Conservation (phyloP, 495 filamentous ascomycete genomes). For the Lindgomyces ingoldianus region DNA sequence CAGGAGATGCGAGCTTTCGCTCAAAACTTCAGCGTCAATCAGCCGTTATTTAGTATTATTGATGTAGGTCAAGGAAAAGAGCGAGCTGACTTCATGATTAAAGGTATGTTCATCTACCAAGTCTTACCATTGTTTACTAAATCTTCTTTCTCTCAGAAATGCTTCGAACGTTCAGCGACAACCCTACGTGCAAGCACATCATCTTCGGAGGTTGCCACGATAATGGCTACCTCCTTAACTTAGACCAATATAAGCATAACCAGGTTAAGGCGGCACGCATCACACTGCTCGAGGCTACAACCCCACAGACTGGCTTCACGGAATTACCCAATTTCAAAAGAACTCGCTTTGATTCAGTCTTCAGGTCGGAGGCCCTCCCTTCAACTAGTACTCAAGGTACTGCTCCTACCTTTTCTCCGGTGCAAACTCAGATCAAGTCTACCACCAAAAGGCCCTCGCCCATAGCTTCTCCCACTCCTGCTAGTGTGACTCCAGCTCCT, state of each 20-base stretch:
- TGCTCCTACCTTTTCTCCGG: not conserved
- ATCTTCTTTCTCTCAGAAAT: slow-evolving; percentile 32
- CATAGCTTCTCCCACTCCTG: not conserved
- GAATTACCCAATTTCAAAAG: slow-evolving; percentile 39
- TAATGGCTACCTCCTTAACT: slow-evolving; percentile 45
- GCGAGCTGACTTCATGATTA: slow-evolving; percentile 46
- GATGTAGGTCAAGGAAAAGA: slow-evolving; percentile 48
- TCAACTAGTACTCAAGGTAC: not conserved
- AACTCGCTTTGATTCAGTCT: slow-evolving; percentile 33
- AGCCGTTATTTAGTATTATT: slow-evolving; percentile 46
- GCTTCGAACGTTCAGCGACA: slow-evolving; percentile 45
- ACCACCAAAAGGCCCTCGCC: not conserved
- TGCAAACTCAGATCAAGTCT: not conserved
- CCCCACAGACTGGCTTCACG: slow-evolving; percentile 35
- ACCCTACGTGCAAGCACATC: slow-evolving; percentile 48
- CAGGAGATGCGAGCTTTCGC: slow-evolving; percentile 41
- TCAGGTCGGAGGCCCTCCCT: slow-evolving; percentile 20
- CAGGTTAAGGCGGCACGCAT: slow-evolving; percentile 35
- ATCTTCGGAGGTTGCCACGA: slow-evolving; percentile 48
- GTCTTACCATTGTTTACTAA: slow-evolving; percentile 1
- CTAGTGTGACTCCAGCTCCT: not conserved
- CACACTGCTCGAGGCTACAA: slow-evolving; percentile 42
- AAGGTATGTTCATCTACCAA: slow-evolving; percentile 32
- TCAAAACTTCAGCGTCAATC: slow-evolving; percentile 44
- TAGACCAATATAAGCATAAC: slow-evolving; percentile 43